Percentiles rank a stretch among this genome's conserved stretches.
Evolutionary conservation across 805 yeast genomes (phyloP).

Genomic region (Candida nitratophila): DNA sequence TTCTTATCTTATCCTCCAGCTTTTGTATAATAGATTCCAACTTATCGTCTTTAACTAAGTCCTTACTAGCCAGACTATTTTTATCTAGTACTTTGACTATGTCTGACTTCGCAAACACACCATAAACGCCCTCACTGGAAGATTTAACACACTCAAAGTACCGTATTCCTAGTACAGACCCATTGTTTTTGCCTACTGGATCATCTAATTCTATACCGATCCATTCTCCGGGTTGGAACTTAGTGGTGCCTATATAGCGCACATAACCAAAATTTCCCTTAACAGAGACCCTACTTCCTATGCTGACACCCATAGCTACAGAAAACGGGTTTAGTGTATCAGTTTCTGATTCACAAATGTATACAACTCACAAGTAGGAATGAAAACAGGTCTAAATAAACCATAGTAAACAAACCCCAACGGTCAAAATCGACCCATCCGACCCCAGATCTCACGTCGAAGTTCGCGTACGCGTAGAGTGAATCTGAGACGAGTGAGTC

Average conservation of each 20-base stretch:
- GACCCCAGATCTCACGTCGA: no score
- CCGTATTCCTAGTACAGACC: conserved; percentile 34
- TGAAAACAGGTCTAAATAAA: no score
- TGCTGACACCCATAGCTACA: conserved; percentile 1
- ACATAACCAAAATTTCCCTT: conserved; percentile 36
- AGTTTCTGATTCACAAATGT: no score
- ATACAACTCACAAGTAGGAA: no score
- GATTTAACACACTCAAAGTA: conserved; percentile 33
- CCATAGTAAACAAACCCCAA: no score
- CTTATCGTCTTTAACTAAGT: conserved; percentile 3
- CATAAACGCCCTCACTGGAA: conserved; percentile 25
- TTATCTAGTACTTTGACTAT: conserved; percentile 14
- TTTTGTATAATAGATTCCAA: conserved; percentile 29
- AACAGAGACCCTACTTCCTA: conserved; percentile 28
- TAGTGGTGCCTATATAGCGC: conserved; percentile 43
- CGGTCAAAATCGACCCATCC: no score
- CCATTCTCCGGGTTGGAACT: conserved; percentile 58
- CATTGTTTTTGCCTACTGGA: conserved; percentile 41
- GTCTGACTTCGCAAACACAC: conserved; percentile 43
- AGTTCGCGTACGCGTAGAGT: no score
- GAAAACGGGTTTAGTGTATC: no score
- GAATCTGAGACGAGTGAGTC: no score
- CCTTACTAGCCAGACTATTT: background rate
- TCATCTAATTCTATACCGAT: conserved; percentile 38
- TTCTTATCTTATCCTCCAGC: conserved; percentile 40